Percentiles rank a stretch among this genome's conserved stretches.
Evolutionary conservation across 164 flowering plant genomes (phyloP).

Genomic region (Magnolia changhungtana): DNA sequence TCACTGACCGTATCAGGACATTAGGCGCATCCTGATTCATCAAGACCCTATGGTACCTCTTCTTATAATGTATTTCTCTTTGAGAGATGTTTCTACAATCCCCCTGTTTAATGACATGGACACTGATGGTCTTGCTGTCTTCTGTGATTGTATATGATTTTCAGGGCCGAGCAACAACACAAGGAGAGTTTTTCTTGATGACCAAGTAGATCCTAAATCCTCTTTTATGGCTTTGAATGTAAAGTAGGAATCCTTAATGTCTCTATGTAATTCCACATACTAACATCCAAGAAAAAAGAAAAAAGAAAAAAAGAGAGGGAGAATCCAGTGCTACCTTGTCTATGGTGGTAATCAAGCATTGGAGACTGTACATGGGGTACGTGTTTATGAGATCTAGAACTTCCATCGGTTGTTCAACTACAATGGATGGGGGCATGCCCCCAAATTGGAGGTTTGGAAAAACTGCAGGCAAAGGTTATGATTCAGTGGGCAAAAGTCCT

Average conservation of each 20-base stretch:
- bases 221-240: slow-evolving; percentile 39
- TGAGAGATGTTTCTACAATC: not conserved
- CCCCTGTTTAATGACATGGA: not conserved
- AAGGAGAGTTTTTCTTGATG: slow-evolving; percentile 20
- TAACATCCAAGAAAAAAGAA: too few species aligned
- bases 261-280: too few species aligned
- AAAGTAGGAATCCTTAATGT: not conserved
- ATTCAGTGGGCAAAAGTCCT: too few species aligned
- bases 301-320: too few species aligned
- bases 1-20: not conserved
- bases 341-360: too few species aligned
- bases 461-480: too few species aligned
- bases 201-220: slow-evolving; percentile 37
- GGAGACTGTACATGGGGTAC: too few species aligned
- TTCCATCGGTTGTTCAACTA: too few species aligned
- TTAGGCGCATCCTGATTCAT: not conserved
- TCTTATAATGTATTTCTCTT: not conserved
- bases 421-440: too few species aligned
- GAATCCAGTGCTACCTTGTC: too few species aligned
- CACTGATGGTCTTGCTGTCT: not conserved
- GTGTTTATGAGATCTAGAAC: too few species aligned
- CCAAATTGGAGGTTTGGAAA: too few species aligned
- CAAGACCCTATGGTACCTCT: not conserved
- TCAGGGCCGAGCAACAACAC: slow-evolving; percentile 38
- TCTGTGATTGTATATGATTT: slow-evolving; percentile 3